Evolutionary conservation across 202 grass and related monocot species (phyloP).

Genomic region (Saccharum hybrid): DNA sequence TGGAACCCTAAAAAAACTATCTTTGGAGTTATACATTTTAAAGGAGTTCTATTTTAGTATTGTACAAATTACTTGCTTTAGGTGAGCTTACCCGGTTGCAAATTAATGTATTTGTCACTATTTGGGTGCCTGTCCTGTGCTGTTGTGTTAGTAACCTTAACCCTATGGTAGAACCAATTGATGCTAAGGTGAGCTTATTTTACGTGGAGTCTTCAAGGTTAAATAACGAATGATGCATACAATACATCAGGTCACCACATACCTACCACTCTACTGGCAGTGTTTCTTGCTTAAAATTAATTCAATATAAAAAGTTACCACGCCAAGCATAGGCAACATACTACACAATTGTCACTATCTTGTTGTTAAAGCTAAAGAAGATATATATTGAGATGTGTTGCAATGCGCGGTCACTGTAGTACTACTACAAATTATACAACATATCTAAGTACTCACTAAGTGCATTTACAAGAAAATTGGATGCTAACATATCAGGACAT

Average conservation of each 20-base stretch:
- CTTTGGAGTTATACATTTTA: neutral
- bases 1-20: neutral
- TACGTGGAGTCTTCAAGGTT: neutral
- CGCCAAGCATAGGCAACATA: conserved; percentile 22
- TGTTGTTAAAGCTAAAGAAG: conserved; percentile 22
- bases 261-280: conserved; percentile 6
- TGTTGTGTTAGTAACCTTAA: conserved; percentile 4
- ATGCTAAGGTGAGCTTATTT: neutral
- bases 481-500: conserved; percentile 10
- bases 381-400: conserved; percentile 7
- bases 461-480: neutral
- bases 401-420: neutral
- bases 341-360: conserved; percentile 17
- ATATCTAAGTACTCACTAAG: conserved; percentile 23
- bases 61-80: neutral
- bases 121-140: neutral
- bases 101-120: neutral
- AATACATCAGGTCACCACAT: neutral
- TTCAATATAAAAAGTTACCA: neutral
- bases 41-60: neutral
- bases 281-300: neutral
- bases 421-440: conserved; percentile 23
- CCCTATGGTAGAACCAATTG: neutral
- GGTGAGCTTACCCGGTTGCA: neutral
- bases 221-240: neutral